These are phyloP conservation scores for Diaporthe ilicicola DNA, from an alignment of 2,329 filamentous ascomycete genomes.

Conservation along the genomic window DNA sequence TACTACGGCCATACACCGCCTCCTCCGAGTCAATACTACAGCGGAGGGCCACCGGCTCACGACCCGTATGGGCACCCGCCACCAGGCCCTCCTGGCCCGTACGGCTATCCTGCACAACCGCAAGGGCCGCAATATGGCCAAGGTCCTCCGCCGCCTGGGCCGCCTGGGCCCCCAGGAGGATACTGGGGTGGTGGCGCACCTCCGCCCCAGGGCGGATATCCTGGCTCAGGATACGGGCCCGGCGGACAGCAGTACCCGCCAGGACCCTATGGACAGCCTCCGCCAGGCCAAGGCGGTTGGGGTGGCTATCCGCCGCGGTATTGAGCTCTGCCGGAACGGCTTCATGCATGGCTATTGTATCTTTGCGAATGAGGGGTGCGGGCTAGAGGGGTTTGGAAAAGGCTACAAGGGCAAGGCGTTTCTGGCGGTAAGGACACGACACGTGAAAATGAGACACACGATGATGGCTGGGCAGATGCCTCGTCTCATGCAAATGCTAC, in stretches of 20 bases:
- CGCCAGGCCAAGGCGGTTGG: slow-evolving; percentile 25
- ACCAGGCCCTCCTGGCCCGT: slow-evolving; percentile 27
- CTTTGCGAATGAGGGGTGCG: background rate
- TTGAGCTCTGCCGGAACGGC: background rate
- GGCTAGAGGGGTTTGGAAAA: background rate
- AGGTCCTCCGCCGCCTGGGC: slow-evolving; percentile 30
- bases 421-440: background rate
- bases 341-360: background rate
- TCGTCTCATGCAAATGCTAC: background rate
- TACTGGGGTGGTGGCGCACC: slow-evolving; percentile 30
- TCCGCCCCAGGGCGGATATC: slow-evolving; percentile 27
- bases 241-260: slow-evolving; percentile 26
- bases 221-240: slow-evolving; percentile 29
- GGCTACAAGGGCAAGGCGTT: background rate
- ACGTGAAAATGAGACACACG: background rate
- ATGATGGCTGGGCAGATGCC: background rate
- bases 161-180: slow-evolving; percentile 7
- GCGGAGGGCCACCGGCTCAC: slow-evolving; percentile 39
- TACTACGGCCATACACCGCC: slow-evolving; percentile 41
- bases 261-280: slow-evolving; percentile 27
- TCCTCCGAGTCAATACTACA: slow-evolving; percentile 43
- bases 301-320: slow-evolving; percentile 28
- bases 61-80: slow-evolving; percentile 35
- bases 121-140: slow-evolving; percentile 42
- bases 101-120: slow-evolving; percentile 41